Base-by-base conservation (phyloP, 495 filamentous ascomycete species). In the Podospora conica region DNA sequence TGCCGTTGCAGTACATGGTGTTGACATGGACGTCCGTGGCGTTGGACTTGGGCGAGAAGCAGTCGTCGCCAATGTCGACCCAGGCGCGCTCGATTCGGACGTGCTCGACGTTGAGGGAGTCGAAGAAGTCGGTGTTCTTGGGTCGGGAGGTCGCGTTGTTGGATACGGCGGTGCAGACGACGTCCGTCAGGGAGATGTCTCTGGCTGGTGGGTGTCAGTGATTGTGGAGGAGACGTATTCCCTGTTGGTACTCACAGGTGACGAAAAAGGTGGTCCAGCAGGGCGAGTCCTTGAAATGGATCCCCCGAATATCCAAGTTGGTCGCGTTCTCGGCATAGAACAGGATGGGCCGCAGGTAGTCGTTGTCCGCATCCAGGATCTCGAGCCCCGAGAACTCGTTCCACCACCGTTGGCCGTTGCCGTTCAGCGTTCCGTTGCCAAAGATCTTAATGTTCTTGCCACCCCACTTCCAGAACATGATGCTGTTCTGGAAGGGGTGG, bases 231-330 rank as follows among this genome's bases (percentile, higher is more conserved):
- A 31, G 28, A 64, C 23, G 55, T 18, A 15, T n/a, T 18, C 1
- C 15, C 18, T 3, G 15, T 18, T 1, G 33, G 5, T 9, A 65
- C 69, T 68, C 15, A 74, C 70, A 82, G 10, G 78, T 76, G 9
- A 86, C 79, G 27, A 87, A 79, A 64, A 86, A 86, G 66, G 82
- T 87, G 8, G 81, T 85, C 84, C 84, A 87, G 73, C 83, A 85
- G 0, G 84, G 83, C 4, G 83, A 85, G 71, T 85, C 84, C 62
- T 84, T 78, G 66, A 85, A 75, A 6, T 81, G 84, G 66, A 86
- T 84, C 21, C 84, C 83, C 60, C 83, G 79, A 20, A 87, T 80
- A 2, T 76, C 79, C 8, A 87, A 65, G 15, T 82, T 77, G 0
- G 84, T 87, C 5, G 83, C 81, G 53, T 85, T 86, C 65, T 86